A percentile compares a stretch with the other conserved stretches of the same genome.
phyloP scores from a whole-genome alignment of 352 stramenopile genomes.

The Globisporangium okanoganense region DNA sequence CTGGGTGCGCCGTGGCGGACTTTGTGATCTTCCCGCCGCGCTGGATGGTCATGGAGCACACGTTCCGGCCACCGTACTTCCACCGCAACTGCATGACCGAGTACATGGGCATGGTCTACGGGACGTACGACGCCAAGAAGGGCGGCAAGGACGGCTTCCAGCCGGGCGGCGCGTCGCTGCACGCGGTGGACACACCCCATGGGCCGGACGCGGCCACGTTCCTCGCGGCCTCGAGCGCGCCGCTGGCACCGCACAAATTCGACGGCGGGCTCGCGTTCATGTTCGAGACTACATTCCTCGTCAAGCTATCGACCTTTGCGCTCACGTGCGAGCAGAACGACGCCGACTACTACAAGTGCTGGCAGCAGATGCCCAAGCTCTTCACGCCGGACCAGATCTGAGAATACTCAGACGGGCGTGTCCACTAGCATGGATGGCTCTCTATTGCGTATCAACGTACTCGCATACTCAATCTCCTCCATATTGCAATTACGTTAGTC shows the following conservation, averaged over 20 bases:
- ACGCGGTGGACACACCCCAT: conserved; percentile 89
- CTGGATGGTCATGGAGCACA: conserved; percentile 93
- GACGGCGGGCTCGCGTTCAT: conserved; percentile 95
- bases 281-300: conserved; percentile 95
- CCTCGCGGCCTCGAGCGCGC: conserved; percentile 76
- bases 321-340: conserved; percentile 88
- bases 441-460: no score
- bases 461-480: no score
- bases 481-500: no score
- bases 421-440: not conserved
- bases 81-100: conserved; percentile 97
- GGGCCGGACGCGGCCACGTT: conserved; percentile 94
- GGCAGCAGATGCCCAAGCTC: conserved; percentile 89
- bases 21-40: conserved; percentile 98
- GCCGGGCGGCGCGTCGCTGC: conserved; percentile 90
- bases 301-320: conserved; percentile 88
- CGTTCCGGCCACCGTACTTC: conserved; percentile 92
- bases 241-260: conserved; percentile 88
- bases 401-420: not conserved
- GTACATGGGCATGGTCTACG: conserved; percentile 98
- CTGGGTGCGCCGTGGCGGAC: conserved; percentile 93
- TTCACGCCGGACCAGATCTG: conserved; percentile 55
- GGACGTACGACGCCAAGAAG: conserved; percentile 95
- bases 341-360: conserved; percentile 91
- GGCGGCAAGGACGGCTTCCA: conserved; percentile 84